Evolutionary conservation across 202 grass and related monocot species (phyloP), one percentile per base, ranked within the genome.

Genomic region (Carex sylvatica): DNA sequence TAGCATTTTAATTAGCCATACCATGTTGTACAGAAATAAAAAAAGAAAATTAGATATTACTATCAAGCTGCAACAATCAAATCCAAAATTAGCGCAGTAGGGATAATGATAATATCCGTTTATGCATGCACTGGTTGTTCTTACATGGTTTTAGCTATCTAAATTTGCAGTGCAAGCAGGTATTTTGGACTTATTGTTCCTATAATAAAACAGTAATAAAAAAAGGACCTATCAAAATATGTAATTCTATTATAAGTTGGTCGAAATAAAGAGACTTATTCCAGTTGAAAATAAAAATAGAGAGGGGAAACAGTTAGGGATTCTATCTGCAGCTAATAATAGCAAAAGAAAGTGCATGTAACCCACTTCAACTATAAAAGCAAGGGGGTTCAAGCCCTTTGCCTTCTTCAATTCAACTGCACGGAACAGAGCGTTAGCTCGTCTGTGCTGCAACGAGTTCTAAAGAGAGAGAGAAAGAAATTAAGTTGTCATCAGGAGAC

Each of bases 251-350:
- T 49, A 72, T 72, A 47, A 46, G 19, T 23, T 23, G 13, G 42
- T 6, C 7, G 6, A 46, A 72, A 72, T 46, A 72, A 47, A 24
- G 69, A 47, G 47, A 13, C 11, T 14, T 71, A 47, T 46, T 71
- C 40, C 19, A 14, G 49, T 72, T 61, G 10, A 18, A 0, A 12
- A 47, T 10, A 65, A 65, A 64, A 80, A 35, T 62, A 80, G 13
- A 61, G 24, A 4, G 16, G 28, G 15, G 62, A 62, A 80, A 44
- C 15, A 40, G 38, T 63, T 16, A 59, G 33, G 20, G 56, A 60
- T 61, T 63, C 8, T 35, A 80, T 36, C 10, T 7, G 65, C 15
- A 69, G 8, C 54, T 81, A 81, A 65, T 35, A 81, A 46, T 81
- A 81, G 61, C 40, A 67, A 81, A 67, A 30, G 2, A 19, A 24